A percentile compares a stretch with the other conserved stretches of the same genome.
Conservation (phyloP, 768 basidiomycete genomes). For the Termitomyces heimii region DNA sequence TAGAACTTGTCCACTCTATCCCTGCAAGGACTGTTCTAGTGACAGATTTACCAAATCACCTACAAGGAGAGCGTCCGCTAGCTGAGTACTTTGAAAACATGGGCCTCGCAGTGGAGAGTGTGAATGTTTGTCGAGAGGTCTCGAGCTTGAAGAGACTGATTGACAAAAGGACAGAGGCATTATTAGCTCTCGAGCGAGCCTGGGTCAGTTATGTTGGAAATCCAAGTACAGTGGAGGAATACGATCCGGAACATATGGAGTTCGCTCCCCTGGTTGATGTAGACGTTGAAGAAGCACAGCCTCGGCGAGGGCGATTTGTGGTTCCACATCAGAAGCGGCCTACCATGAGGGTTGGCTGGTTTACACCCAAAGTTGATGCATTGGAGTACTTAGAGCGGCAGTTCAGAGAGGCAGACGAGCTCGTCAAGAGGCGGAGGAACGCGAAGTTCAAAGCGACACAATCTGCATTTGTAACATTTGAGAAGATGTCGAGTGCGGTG, state of each 20-base stretch:
- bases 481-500: conserved; percentile 90
- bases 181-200: conserved; percentile 72
- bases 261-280: conserved; percentile 43
- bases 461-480: conserved; percentile 93
- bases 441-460: conserved; percentile 80
- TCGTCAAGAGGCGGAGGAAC: conserved; percentile 63
- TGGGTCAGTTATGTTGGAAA: conserved; percentile 95
- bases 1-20: conserved; percentile 93
- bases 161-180: conserved; percentile 73
- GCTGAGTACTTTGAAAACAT: conserved; percentile 94
- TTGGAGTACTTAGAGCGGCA: conserved; percentile 79
- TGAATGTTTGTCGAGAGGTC: conserved; percentile 83
- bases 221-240: conserved; percentile 79
- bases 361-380: conserved; percentile 76
- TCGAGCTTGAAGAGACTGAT: conserved; percentile 65
- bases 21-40: conserved; percentile 91
- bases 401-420: conserved; percentile 80
- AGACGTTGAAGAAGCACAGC: conserved; percentile 47
- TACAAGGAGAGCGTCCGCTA: conserved; percentile 78
- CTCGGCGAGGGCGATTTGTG: conserved; percentile 46
- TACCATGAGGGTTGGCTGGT: conserved; percentile 70
- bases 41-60: conserved; percentile 75
- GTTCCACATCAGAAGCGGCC: conserved; percentile 75
- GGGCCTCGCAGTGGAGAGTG: conserved; percentile 85
- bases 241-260: conserved; percentile 64